Evolutionary conservation across 1,284 basidiomycete genomes (phyloP).

Genomic region (Ganoderma meredithae): DNA sequence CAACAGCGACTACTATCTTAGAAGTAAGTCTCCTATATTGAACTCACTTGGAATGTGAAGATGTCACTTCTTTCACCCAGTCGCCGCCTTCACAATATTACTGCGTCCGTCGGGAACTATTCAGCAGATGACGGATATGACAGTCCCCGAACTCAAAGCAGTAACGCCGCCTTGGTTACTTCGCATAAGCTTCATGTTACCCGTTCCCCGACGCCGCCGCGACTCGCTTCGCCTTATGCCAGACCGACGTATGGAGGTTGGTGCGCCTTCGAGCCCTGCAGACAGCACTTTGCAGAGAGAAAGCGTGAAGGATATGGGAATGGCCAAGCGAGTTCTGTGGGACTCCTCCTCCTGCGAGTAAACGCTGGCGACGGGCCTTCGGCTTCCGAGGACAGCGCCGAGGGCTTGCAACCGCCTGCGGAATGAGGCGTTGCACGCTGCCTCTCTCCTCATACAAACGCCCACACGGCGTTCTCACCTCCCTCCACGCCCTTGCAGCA

Average conservation of each 20-base stretch:
- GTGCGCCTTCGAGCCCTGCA: not conserved
- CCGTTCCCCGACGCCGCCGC: not conserved
- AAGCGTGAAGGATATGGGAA: constrained; percentile 4
- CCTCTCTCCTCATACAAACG: constrained; percentile 27
- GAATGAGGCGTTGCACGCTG: constrained; percentile 26
- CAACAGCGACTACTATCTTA: not conserved
- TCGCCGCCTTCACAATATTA: not conserved
- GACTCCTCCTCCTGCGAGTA: not conserved
- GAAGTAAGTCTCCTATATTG: not conserved
- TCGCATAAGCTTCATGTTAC: constrained; percentile 7
- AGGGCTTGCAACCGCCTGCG: constrained; percentile 26
- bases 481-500: constrained; percentile 33
- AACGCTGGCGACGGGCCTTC: constrained; percentile 1
- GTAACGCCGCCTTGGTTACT: constrained; percentile 8
- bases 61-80: not conserved
- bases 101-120: not conserved
- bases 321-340: not conserved
- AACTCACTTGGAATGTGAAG: not conserved
- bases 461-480: constrained; percentile 27
- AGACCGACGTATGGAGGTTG: not conserved
- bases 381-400: not conserved
- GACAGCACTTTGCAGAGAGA: not conserved
- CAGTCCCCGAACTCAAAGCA: not conserved
- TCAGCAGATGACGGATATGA: constrained; percentile 3
- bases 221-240: not conserved